Evolutionary conservation across 805 yeast species (phyloP).

Genomic region (Saturnispora mendoncae): DNA sequence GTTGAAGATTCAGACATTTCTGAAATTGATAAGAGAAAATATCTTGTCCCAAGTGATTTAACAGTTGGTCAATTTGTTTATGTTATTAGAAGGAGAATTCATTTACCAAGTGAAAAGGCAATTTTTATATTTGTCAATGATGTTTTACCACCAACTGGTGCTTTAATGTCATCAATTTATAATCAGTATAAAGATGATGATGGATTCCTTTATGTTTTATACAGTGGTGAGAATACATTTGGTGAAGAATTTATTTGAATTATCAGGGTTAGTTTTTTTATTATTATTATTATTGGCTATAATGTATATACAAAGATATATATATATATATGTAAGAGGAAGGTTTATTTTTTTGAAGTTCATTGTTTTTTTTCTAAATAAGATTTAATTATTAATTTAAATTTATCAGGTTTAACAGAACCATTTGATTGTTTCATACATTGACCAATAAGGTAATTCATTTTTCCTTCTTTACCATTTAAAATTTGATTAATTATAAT

Average conservation of each 20-base stretch:
- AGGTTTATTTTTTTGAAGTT: too few species aligned
- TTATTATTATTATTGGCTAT: not conserved
- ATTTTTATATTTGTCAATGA: slow-evolving; percentile 95
- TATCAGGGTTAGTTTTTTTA: not conserved
- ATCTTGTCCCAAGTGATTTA: slow-evolving; percentile 90
- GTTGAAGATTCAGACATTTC: slow-evolving; percentile 95
- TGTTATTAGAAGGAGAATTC: slow-evolving; percentile 92
- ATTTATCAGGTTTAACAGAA: slow-evolving; percentile 28
- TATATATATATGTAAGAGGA: too few species aligned
- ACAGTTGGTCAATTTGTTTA: slow-evolving; percentile 98
- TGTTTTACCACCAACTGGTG: slow-evolving; percentile 96
- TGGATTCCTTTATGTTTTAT: slow-evolving; percentile 91
- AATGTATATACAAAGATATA: too few species aligned
- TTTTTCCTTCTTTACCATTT: slow-evolving; percentile 48
- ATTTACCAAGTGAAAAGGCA: slow-evolving; percentile 94
- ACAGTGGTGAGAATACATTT: slow-evolving; percentile 96
- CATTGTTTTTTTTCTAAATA: slow-evolving; percentile 11
- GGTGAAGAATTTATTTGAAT: slow-evolving; percentile 35
- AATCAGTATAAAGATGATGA: slow-evolving; percentile 97
- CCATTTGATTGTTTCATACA: slow-evolving; percentile 81
- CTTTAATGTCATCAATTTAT: slow-evolving; percentile 88
- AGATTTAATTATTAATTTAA: slow-evolving; percentile 21
- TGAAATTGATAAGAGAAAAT: slow-evolving; percentile 94
- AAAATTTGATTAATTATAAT: slow-evolving; percentile 49
- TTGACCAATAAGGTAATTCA: slow-evolving; percentile 75